Conservation (phyloP, 805 yeast species). For the Suhomyces prunicola region DNA sequence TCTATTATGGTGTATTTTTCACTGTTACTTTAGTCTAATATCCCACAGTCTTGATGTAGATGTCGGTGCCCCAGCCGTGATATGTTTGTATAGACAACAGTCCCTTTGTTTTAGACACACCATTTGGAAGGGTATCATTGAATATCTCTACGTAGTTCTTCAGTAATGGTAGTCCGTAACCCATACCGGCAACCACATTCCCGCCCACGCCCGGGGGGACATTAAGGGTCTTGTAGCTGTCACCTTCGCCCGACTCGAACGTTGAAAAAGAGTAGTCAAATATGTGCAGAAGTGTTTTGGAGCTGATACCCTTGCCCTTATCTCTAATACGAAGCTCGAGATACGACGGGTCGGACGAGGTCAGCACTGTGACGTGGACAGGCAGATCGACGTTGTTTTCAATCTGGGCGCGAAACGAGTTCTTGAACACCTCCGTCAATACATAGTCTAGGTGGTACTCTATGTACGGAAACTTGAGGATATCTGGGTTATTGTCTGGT, state of each 20-base stretch:
- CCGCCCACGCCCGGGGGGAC: conserved; percentile 72
- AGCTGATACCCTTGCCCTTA: conserved; percentile 84
- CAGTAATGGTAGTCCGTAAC: conserved; percentile 89
- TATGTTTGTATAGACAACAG: conserved; percentile 41
- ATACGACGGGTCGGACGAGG: conserved; percentile 32
- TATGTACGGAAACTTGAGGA: conserved; percentile 65
- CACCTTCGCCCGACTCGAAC: conserved; percentile 58
- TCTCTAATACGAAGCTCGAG: conserved; percentile 79
- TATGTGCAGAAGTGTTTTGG: conserved; percentile 59
- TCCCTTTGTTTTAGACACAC: conserved; percentile 25
- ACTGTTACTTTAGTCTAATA: background rate
- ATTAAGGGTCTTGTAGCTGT: conserved; percentile 57
- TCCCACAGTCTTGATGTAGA: conserved; percentile 40
- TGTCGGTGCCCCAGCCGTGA: conserved; percentile 46
- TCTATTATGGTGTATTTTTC: too few species aligned
- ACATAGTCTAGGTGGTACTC: conserved; percentile 87
- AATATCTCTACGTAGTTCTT: conserved; percentile 42
- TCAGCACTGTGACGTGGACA: conserved; percentile 37
- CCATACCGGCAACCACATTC: conserved; percentile 85
- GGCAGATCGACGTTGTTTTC: conserved; percentile 52
- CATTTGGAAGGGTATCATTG: conserved; percentile 27
- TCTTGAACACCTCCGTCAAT: conserved; percentile 80
- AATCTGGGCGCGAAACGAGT: conserved; percentile 83
- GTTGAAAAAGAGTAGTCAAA: conserved; percentile 88
- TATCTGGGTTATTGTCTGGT: conserved; percentile 41